Percentiles rank a stretch among this genome's conserved stretches.
These are phyloP conservation scores for Trypanosomatidae sp. DNA, from an alignment of 208 protist genomes.

Conservation along the genomic window DNA sequence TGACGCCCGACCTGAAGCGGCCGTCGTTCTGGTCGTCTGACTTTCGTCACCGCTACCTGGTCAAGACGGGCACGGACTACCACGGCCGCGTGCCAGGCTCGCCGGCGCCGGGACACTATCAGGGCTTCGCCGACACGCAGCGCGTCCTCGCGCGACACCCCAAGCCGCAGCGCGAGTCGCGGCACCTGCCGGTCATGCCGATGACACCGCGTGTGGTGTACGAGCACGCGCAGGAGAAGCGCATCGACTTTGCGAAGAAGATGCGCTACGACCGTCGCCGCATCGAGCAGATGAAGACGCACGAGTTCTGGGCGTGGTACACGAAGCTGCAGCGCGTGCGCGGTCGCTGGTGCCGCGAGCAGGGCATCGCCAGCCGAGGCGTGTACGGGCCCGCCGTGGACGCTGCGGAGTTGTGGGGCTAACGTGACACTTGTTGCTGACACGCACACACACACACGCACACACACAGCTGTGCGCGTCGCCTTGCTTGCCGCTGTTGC, in stretches of 20 bases:
- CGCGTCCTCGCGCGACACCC: constrained; percentile 80
- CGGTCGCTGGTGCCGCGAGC: constrained; percentile 81
- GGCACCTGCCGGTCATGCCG: constrained; percentile 80
- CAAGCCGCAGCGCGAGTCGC: constrained; percentile 82
- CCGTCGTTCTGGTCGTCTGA: constrained; percentile 88
- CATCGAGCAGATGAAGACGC: constrained; percentile 51
- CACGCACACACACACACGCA: too few species aligned
- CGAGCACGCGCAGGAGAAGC: constrained; percentile 77
- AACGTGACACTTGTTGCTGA: constrained; percentile 6
- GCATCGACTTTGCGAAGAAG: constrained; percentile 68
- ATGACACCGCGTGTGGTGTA: constrained; percentile 85
- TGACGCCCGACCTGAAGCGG: constrained; percentile 69
- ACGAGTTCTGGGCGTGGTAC: constrained; percentile 88
- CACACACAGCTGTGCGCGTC: too few species aligned
- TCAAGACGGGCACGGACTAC: constrained; percentile 73
- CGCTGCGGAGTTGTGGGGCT: constrained; percentile 85
- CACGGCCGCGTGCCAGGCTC: constrained; percentile 73
- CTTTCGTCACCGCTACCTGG: constrained; percentile 80
- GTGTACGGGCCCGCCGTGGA: constrained; percentile 86
- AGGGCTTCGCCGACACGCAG: constrained; percentile 78
- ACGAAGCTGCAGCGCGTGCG: constrained; percentile 87
- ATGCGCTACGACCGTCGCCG: constrained; percentile 57
- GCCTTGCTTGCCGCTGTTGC: background rate
- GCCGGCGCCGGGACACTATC: constrained; percentile 77
- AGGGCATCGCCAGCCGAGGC: constrained; percentile 77